Conservation (phyloP, 2,329 filamentous ascomycete species). For the Epichloe typhina region DNA sequence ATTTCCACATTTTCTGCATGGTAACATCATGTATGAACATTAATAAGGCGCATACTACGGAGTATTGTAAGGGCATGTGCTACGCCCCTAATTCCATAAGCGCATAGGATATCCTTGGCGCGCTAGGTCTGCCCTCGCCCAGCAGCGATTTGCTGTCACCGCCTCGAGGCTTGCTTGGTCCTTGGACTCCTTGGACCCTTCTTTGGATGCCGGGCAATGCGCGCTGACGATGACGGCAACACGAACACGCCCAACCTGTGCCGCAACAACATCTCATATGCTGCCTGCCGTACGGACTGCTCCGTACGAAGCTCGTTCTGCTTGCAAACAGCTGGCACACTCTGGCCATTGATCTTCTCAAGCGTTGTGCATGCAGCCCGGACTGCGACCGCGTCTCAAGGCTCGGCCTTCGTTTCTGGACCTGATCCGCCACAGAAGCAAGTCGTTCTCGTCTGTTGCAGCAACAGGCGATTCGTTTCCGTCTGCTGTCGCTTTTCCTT, state of each 20-base stretch:
- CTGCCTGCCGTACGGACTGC: neutral
- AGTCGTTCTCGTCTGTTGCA: constrained; percentile 6
- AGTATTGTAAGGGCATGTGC: too few relatives aligned
- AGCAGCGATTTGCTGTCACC: too few relatives aligned
- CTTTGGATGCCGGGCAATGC: too few relatives aligned
- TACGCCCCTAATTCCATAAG: too few relatives aligned
- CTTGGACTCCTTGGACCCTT: too few relatives aligned
- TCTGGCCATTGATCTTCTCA: neutral
- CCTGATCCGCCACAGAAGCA: constrained; percentile 27
- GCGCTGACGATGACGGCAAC: too few relatives aligned
- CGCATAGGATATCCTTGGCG: too few relatives aligned
- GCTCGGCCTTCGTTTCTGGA: constrained; percentile 41
- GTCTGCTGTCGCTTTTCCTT: constrained; percentile 1
- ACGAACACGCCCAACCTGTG: neutral
- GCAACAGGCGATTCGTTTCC: neutral
- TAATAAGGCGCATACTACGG: too few relatives aligned
- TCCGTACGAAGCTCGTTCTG: neutral
- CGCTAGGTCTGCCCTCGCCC: too few relatives aligned
- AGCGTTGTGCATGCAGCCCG: constrained; percentile 34
- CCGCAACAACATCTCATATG: neutral
- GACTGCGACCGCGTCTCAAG: constrained; percentile 35
- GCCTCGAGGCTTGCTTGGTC: too few relatives aligned
- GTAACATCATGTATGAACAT: too few relatives aligned
- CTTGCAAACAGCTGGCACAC: neutral
- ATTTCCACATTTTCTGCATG: too few relatives aligned